Conservation (phyloP, 208 protist genomes). For the Leptomonas seymouri region DNA sequence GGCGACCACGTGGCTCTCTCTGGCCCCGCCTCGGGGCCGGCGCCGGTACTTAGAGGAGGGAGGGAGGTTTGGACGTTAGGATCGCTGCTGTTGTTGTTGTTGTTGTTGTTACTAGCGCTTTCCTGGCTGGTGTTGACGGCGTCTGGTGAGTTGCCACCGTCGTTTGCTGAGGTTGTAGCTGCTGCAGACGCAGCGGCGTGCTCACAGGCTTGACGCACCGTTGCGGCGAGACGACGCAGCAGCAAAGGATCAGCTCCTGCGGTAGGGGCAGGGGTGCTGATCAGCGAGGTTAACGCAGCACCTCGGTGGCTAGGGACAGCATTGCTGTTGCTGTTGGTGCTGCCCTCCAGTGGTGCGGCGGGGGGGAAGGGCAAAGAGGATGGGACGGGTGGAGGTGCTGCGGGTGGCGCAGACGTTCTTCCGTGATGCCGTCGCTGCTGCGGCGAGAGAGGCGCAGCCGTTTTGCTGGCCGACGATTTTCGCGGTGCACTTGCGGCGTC, state of each 20-base stretch:
- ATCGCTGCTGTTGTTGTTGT: not conserved
- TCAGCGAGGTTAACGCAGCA: not conserved
- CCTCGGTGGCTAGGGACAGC: not conserved
- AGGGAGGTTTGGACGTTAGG: not conserved
- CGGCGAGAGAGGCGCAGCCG: not conserved
- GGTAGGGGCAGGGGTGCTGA: not conserved
- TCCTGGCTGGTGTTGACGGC: not conserved
- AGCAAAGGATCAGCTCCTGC: not conserved
- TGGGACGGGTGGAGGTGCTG: not conserved
- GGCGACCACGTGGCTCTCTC: constrained; percentile 13
- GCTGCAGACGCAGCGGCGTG: not conserved
- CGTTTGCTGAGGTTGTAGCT: not conserved
- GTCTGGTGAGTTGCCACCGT: not conserved
- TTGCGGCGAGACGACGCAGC: not conserved
- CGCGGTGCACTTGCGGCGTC: not conserved
- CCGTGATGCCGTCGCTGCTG: not conserved
- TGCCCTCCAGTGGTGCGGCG: no score
- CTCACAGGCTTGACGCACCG: not conserved
- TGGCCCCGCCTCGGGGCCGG: not conserved
- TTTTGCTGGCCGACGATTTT: not conserved
- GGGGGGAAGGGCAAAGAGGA: not conserved
- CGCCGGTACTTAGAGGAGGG: not conserved
- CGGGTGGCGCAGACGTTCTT: not conserved
- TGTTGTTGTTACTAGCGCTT: not conserved
- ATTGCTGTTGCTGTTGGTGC: not conserved